phyloP scores from a whole-genome alignment of 148 eudicot genomes.

The Tetragonia tetragonoides region DNA sequence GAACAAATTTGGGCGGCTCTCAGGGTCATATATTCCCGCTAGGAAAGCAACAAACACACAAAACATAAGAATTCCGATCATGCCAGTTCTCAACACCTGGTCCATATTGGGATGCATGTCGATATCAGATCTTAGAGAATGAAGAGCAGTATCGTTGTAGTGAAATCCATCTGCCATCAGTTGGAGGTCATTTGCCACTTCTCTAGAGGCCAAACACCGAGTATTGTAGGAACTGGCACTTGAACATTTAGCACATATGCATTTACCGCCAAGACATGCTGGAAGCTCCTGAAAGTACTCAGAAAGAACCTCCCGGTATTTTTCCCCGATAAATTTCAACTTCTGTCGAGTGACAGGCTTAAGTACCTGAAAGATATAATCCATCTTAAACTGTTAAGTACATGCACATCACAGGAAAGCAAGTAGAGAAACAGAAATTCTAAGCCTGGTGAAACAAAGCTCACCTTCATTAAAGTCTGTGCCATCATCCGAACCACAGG shows the following conservation, averaged over 20 bases:
- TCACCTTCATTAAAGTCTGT: slow-evolving; percentile 80
- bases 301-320: slow-evolving; percentile 46
- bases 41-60: slow-evolving; percentile 58
- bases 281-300: slow-evolving; percentile 61
- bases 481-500: slow-evolving; percentile 78
- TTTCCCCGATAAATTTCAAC: slow-evolving; percentile 58
- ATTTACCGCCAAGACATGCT: slow-evolving; percentile 69
- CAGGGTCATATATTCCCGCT: slow-evolving; percentile 47
- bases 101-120: slow-evolving; percentile 38
- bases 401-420: background rate
- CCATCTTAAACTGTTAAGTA: background rate
- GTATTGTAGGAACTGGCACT: slow-evolving; percentile 24
- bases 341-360: slow-evolving; percentile 73
- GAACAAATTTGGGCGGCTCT: slow-evolving; percentile 36
- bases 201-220: slow-evolving; percentile 18
- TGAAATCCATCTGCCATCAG: slow-evolving; percentile 18
- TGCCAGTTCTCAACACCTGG: slow-evolving; percentile 52
- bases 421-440: background rate
- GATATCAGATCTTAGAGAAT: slow-evolving; percentile 25
- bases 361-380: slow-evolving; percentile 46
- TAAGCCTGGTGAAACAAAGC: slow-evolving; percentile 20
- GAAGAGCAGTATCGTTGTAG: slow-evolving; percentile 28
- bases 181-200: slow-evolving; percentile 19
- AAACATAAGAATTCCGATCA: slow-evolving; percentile 63
- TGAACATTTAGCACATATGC: slow-evolving; percentile 60